Evolutionary conservation across 2,329 filamentous ascomycete species (phyloP).

Genomic region (Neodidymelliopsis sp.): DNA sequence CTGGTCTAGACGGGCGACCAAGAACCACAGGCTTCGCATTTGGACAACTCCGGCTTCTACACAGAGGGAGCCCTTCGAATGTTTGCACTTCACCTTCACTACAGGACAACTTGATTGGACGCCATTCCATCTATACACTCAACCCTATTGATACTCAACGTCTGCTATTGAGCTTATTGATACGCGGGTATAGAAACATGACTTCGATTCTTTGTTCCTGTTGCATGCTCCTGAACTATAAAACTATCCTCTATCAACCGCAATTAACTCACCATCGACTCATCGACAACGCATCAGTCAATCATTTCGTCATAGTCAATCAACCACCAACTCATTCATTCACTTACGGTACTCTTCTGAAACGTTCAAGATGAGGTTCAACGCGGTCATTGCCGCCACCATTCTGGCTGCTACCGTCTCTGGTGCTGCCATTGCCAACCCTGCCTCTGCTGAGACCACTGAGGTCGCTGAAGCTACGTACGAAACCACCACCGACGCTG

Average conservation of each 20-base stretch:
- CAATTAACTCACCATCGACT: slow-evolving; percentile 20
- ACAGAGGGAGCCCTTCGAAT: slow-evolving; percentile 21
- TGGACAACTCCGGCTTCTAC: slow-evolving; percentile 7
- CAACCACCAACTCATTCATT: slow-evolving; percentile 18
- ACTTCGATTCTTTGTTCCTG: slow-evolving; percentile 9
- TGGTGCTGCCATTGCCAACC: slow-evolving; percentile 40
- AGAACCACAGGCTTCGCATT: slow-evolving; percentile 1
- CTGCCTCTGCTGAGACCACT: slow-evolving; percentile 33
- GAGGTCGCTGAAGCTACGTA: slow-evolving; percentile 24
- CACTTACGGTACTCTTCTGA: slow-evolving; percentile 23
- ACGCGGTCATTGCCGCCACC: slow-evolving; percentile 51
- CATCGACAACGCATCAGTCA: slow-evolving; percentile 6
- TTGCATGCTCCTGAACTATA: slow-evolving; percentile 5
- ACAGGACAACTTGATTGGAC: slow-evolving; percentile 19
- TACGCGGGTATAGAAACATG: slow-evolving; percentile 1
- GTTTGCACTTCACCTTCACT: slow-evolving; percentile 21
- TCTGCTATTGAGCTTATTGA: slow-evolving; percentile 33
- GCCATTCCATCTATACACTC: slow-evolving; percentile 5
- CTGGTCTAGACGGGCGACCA: slow-evolving; percentile 8
- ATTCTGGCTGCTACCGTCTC: slow-evolving; percentile 53
- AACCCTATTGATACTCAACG: slow-evolving; percentile 19
- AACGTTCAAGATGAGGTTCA: slow-evolving; percentile 58
- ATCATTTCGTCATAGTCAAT: slow-evolving; percentile 23
- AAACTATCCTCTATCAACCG: neutral
- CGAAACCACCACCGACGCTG: neutral